These are phyloP conservation scores for Plenodomus tracheiphilus DNA, from an alignment of 2,329 filamentous ascomycete species.

Conservation along the genomic window DNA sequence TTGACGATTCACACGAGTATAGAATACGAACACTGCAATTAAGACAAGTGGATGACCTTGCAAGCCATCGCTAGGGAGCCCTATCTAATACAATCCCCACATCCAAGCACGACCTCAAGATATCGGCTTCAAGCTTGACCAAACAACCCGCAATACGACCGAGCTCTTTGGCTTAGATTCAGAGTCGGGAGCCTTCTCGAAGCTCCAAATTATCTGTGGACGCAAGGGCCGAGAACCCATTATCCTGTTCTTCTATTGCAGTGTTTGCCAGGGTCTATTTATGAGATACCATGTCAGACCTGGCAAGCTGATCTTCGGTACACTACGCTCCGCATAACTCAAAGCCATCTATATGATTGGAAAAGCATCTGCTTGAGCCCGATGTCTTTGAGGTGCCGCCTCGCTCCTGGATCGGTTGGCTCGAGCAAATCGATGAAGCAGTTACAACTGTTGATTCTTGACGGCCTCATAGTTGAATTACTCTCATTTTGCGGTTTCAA, in stretches of 20 bases:
- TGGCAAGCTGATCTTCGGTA: neutral
- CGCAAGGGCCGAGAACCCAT: conserved; percentile 31
- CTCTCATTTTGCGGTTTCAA: too few species aligned
- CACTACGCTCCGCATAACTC: neutral
- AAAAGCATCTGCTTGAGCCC: too few species aligned
- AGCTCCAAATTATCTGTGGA: conserved; percentile 21
- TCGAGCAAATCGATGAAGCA: too few species aligned
- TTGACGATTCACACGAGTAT: too few species aligned
- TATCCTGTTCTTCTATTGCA: conserved; percentile 27
- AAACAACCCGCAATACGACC: neutral
- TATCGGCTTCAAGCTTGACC: neutral
- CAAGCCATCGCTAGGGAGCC: too few species aligned
- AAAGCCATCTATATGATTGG: neutral
- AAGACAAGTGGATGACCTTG: too few species aligned
- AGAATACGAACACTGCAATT: too few species aligned
- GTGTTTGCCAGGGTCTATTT: conserved; percentile 15
- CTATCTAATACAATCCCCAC: too few species aligned
- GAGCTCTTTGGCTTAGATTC: neutral
- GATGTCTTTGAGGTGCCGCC: too few species aligned
- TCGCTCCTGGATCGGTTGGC: too few species aligned
- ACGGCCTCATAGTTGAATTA: too few species aligned
- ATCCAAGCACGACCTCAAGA: neutral
- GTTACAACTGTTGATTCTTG: too few species aligned
- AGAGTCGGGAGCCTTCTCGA: conserved; percentile 31
- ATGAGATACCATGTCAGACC: neutral